These are phyloP conservation scores for Penicillium sp. DNA, from an alignment of 2,329 filamentous ascomycete species.

Conservation along the genomic window DNA sequence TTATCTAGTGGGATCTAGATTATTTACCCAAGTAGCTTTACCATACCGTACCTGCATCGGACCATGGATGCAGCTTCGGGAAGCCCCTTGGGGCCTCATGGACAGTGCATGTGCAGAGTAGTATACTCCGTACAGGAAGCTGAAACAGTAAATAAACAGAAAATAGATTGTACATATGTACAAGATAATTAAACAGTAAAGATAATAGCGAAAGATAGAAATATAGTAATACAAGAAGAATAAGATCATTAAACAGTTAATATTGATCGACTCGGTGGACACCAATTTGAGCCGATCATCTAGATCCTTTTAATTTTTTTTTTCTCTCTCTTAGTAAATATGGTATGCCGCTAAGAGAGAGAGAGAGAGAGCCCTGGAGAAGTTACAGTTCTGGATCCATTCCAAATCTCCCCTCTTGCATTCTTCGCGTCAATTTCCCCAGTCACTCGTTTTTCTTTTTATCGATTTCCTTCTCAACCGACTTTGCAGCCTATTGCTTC, in stretches of 20 bases:
- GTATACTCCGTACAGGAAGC: neutral
- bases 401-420: constrained; percentile 12
- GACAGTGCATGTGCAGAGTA: neutral
- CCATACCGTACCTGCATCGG: neutral
- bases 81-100: constrained; percentile 1
- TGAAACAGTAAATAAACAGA: neutral
- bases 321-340: constrained; percentile 1
- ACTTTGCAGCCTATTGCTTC: neutral
- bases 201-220: neutral
- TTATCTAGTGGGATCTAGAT: too few species aligned
- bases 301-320: constrained; percentile 18
- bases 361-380: neutral
- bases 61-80: constrained; percentile 6
- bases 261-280: constrained; percentile 19
- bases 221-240: neutral
- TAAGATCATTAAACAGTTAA: neutral
- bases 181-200: neutral
- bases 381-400: constrained; percentile 10
- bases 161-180: neutral
- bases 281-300: constrained; percentile 22
- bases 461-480: neutral
- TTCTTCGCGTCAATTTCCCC: constrained; percentile 14
- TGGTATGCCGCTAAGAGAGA: constrained; percentile 13
- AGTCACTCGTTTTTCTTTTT: constrained; percentile 1
- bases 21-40: neutral